phyloP scores from a whole-genome alignment of 768 basidiomycete genomes.

The Mrakia blollopis region DNA sequence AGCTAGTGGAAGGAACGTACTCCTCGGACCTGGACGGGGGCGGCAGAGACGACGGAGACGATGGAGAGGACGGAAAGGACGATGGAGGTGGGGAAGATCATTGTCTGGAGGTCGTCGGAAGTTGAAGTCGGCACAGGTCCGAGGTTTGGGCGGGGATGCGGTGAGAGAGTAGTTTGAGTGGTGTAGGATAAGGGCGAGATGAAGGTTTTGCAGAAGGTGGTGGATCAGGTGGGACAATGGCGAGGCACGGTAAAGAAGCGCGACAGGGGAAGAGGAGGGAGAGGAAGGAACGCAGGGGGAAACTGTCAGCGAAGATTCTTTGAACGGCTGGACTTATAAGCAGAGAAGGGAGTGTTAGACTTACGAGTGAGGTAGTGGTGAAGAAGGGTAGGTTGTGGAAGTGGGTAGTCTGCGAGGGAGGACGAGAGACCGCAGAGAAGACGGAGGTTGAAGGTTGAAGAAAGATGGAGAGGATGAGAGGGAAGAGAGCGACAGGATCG shows the following conservation, averaged over 20 bases:
- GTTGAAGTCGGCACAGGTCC: background rate
- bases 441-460: too few species aligned
- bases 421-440: too few species aligned
- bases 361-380: too few species aligned
- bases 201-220: too few species aligned
- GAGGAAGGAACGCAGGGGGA: background rate
- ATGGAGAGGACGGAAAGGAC: constrained; percentile 4
- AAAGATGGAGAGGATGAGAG: too few species aligned
- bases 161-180: background rate
- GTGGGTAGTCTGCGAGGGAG: too few species aligned
- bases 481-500: too few species aligned
- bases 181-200: background rate
- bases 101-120: background rate
- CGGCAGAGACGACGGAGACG: constrained; percentile 3
- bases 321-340: too few species aligned
- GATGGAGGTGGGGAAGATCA: constrained; percentile 12
- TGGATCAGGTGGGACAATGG: too few species aligned
- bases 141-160: background rate
- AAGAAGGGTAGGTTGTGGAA: too few species aligned
- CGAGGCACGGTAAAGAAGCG: too few species aligned
- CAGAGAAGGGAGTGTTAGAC: too few species aligned
- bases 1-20: background rate
- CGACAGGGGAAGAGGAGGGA: background rate
- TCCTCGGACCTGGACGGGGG: background rate
- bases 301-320: background rate